These are phyloP conservation scores for Coniosporium tulheliwenetii DNA, from an alignment of 2,329 filamentous ascomycete species.

Conservation along the genomic window DNA sequence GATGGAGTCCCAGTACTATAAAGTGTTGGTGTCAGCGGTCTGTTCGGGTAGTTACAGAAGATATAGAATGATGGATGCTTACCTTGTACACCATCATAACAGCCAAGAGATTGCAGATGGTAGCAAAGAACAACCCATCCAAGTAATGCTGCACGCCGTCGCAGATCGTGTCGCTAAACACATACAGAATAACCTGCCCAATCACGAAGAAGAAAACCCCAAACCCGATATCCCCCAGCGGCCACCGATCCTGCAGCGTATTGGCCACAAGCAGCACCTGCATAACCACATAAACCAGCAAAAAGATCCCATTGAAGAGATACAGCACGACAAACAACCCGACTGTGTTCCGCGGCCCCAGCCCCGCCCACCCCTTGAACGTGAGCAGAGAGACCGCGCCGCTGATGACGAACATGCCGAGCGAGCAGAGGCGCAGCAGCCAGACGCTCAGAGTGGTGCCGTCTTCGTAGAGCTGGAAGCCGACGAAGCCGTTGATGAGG, in stretches of 20 bases:
- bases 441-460: constrained; percentile 87
- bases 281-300: constrained; percentile 73
- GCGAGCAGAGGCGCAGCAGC: constrained; percentile 67
- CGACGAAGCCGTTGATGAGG: constrained; percentile 93
- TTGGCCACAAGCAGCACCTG: constrained; percentile 79
- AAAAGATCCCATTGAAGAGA: constrained; percentile 72
- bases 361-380: constrained; percentile 80
- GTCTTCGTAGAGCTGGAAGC: constrained; percentile 96
- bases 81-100: constrained; percentile 99
- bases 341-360: constrained; percentile 71
- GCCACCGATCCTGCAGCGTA: constrained; percentile 91
- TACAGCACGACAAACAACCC: constrained; percentile 88
- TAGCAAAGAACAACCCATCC: constrained; percentile 88
- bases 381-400: constrained; percentile 82
- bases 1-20: constrained; percentile 95
- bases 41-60: not conserved
- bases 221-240: constrained; percentile 79
- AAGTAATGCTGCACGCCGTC: constrained; percentile 76
- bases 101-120: constrained; percentile 78
- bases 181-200: constrained; percentile 86
- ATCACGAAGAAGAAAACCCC: constrained; percentile 82
- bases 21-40: constrained; percentile 1
- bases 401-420: constrained; percentile 69
- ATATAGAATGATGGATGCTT: constrained; percentile 10
- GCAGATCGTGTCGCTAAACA: constrained; percentile 75